Evolutionary conservation across 805 yeast species (phyloP).

Genomic region (Wickerhamiella shivajii): DNA sequence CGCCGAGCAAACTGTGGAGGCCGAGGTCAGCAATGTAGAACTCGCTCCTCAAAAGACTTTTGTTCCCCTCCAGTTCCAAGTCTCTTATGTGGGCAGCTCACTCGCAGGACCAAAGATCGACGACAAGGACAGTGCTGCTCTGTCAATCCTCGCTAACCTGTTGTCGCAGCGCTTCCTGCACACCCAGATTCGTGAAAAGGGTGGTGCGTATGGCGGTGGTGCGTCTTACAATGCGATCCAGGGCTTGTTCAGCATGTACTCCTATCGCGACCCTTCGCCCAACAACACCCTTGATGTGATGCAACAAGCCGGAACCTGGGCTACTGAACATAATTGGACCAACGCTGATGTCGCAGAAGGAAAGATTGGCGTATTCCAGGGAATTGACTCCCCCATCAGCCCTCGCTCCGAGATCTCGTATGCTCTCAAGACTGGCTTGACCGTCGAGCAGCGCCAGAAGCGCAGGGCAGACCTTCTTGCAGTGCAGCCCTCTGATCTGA

Average conservation of each 20-base stretch:
- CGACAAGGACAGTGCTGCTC: constrained; percentile 64
- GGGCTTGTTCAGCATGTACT: constrained; percentile 68
- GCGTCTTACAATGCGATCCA: constrained; percentile 67
- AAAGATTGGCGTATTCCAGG: constrained; percentile 79
- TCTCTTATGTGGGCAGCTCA: constrained; percentile 63
- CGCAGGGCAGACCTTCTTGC: constrained; percentile 64
- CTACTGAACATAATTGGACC: constrained; percentile 38
- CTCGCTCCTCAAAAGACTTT: constrained; percentile 28
- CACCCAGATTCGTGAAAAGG: constrained; percentile 81
- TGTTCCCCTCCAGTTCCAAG: constrained; percentile 73
- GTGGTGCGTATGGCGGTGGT: constrained; percentile 98
- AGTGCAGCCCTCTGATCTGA: constrained; percentile 47
- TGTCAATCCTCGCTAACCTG: constrained; percentile 69
- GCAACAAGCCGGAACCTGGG: constrained; percentile 35
- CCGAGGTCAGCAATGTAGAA: constrained; percentile 6
- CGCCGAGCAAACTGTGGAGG: constrained; percentile 3
- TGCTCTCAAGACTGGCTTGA: constrained; percentile 51
- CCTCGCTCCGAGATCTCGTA: constrained; percentile 63
- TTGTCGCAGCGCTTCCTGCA: constrained; percentile 74
- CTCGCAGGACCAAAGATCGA: constrained; percentile 51
- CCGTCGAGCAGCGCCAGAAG: constrained; percentile 63
- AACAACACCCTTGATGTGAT: constrained; percentile 50
- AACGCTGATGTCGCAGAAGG: constrained; percentile 71
- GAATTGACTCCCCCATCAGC: constrained; percentile 78
- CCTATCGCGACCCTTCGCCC: constrained; percentile 91